Conservation (phyloP, 257 asterid genomes). For the Solanum pinnatisectum region DNA sequence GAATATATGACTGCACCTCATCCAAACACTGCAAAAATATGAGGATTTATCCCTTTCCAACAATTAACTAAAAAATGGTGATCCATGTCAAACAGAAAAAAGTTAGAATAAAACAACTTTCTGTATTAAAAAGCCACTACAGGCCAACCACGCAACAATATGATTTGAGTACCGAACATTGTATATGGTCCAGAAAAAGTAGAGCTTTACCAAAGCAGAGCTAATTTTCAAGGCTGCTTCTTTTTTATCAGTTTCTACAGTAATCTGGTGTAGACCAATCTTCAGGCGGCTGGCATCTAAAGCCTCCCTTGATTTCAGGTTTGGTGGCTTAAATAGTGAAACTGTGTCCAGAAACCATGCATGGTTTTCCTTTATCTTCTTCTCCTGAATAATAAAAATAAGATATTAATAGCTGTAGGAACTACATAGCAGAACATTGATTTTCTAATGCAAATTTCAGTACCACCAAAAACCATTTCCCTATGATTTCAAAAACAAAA, state of each 20-base stretch:
- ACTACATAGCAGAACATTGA: not conserved
- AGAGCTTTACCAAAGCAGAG: constrained; percentile 46
- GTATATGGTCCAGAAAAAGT: not conserved
- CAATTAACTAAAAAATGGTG: not conserved
- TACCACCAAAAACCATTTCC: not conserved
- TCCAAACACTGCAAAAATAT: constrained; percentile 55
- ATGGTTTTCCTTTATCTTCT: constrained; percentile 64
- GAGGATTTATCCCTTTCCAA: constrained; percentile 1
- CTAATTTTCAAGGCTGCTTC: constrained; percentile 62
- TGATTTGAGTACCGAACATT: not conserved
- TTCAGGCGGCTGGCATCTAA: constrained; percentile 44
- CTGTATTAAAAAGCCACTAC: not conserved
- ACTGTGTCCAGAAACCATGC: constrained; percentile 61
- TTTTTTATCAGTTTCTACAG: constrained; percentile 44
- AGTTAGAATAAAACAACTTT: not conserved
- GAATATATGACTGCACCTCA: constrained; percentile 88
- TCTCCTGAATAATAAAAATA: constrained; percentile 35
- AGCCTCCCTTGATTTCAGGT: constrained; percentile 71
- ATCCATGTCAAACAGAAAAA: not conserved
- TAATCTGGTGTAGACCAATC: constrained; percentile 55
- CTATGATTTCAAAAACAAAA: not conserved
- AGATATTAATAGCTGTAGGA: not conserved
- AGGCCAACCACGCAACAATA: not conserved
- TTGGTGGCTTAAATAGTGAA: constrained; percentile 51
- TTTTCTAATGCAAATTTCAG: not conserved